Evolutionary conservation across 768 basidiomycete genomes (phyloP), one percentile per base, ranked within the genome.

Genomic region (Mycena rosella): DNA sequence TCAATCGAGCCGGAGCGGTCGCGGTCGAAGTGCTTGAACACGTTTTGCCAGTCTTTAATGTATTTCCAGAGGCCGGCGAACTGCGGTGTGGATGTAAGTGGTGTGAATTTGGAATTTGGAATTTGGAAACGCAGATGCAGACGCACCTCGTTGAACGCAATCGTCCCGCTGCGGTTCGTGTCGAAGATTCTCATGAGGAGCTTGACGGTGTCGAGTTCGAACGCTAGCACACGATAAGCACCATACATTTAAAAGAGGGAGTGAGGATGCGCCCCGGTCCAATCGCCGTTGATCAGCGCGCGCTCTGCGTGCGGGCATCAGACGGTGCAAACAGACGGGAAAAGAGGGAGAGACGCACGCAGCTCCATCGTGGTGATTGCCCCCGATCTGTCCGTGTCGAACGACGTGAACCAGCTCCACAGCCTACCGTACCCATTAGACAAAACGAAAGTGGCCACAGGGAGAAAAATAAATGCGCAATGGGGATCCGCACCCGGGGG

Each of bases 161-260:
- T 94, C 1, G 91, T 91, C 0, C 94, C 94, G 49, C 85, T 90
- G 26, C 91, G 87, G 71, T 95, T 89, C 2, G 86, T 86, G 70
- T 96, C 94, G 77, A 96, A 95, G 68, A 95, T 87, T 26, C 84
- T 84, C 90, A 96, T 94, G 68, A 95, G 82, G 36, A 95, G 84
- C 82, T 93, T 94, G 77, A 95, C 91, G 27, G 94, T 95, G 73
- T 95, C 94, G 61, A 93, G 80, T 79, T 95, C 94, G 74, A 95
- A 95, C 7, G 90, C 93, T 93, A 59, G 60, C 3, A n/a, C 22
- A 34, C 32, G 32, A 52, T 10, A 20, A 26, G 29, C 30, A 22
- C 47, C 53, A 9, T 5, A 17, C 27, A 36, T 17, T 2, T 17
- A 34, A 20, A 8, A 57, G 15, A 13, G 22, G 42, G 17, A 18